These are phyloP conservation scores for Phytopythium litorale DNA, from an alignment of 352 stramenopile genomes.

Conservation along the genomic window DNA sequence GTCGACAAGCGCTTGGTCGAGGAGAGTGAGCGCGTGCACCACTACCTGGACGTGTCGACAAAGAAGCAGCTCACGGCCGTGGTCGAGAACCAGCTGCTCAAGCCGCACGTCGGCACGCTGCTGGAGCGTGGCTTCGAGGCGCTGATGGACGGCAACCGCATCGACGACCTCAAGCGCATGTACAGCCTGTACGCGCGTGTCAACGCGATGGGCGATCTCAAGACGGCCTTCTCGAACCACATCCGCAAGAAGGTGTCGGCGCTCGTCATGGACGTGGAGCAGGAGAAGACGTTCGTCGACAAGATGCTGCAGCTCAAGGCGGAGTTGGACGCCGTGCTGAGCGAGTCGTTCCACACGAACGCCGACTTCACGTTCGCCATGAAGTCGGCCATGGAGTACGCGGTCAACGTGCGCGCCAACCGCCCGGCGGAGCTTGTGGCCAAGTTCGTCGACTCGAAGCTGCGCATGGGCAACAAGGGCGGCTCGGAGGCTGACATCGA, in stretches of 20 bases:
- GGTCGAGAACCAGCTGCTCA: slow-evolving; percentile 82
- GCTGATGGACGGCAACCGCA: slow-evolving; percentile 76
- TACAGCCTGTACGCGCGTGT: slow-evolving; percentile 78
- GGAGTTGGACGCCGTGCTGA: slow-evolving; percentile 77
- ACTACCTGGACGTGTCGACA: slow-evolving; percentile 73
- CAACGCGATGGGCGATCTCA: slow-evolving; percentile 63
- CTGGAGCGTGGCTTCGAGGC: slow-evolving; percentile 85
- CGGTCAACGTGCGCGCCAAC: slow-evolving; percentile 85
- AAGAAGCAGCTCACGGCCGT: slow-evolving; percentile 67
- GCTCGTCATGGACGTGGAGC: slow-evolving; percentile 71
- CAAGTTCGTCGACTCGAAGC: slow-evolving; percentile 89
- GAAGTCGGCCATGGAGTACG: slow-evolving; percentile 88
- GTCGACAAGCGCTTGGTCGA: slow-evolving; percentile 85
- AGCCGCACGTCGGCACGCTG: slow-evolving; percentile 75
- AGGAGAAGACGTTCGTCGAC: slow-evolving; percentile 90
- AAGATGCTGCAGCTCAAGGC: slow-evolving; percentile 86
- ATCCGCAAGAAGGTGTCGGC: slow-evolving; percentile 75
- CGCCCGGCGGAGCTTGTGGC: slow-evolving; percentile 88
- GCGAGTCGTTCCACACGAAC: slow-evolving; percentile 68
- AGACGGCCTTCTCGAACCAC: slow-evolving; percentile 61
- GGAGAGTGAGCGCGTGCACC: slow-evolving; percentile 67
- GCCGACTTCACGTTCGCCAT: slow-evolving; percentile 75
- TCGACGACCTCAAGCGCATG: slow-evolving; percentile 88
- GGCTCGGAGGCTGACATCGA: slow-evolving; percentile 88
- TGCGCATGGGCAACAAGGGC: slow-evolving; percentile 84